phyloP scores from a whole-genome alignment of 2,329 filamentous ascomycete genomes.

The Fusarium chaquense region DNA sequence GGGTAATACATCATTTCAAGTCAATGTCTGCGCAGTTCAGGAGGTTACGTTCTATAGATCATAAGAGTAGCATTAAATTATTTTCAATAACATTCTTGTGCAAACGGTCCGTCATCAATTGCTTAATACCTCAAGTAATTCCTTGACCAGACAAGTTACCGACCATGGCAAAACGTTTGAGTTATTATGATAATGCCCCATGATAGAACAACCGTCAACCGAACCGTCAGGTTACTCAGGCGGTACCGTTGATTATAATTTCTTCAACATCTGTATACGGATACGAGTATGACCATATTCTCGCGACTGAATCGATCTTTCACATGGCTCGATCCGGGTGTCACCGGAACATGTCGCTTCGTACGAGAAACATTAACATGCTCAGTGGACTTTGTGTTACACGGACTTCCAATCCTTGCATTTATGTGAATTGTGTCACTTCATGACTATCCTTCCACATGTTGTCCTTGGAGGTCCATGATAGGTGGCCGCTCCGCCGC shows the following conservation, averaged over 20 bases:
- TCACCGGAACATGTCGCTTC: not conserved
- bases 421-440: not conserved
- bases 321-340: not conserved
- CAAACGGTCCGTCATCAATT: not conserved
- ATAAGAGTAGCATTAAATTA: accelerated
- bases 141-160: no score
- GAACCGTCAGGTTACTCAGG: no score
- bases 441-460: not conserved
- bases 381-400: no score
- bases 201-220: no score
- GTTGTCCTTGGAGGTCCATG: not conserved
- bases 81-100: not conserved
- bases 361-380: not conserved
- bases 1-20: not conserved
- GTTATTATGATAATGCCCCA: accelerated
- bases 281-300: not conserved
- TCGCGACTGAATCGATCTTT: not conserved
- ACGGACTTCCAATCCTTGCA: not conserved
- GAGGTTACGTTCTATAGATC: not conserved
- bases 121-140: not conserved
- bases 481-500: slow-evolving; percentile 12
- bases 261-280: no score
- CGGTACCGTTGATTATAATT: no score
- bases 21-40: not conserved
- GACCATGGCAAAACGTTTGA: no score